Evolutionary conservation across 441 rosid species (phyloP), one percentile per base, ranked within the genome.

Genomic region (Erodium trifolium): DNA sequence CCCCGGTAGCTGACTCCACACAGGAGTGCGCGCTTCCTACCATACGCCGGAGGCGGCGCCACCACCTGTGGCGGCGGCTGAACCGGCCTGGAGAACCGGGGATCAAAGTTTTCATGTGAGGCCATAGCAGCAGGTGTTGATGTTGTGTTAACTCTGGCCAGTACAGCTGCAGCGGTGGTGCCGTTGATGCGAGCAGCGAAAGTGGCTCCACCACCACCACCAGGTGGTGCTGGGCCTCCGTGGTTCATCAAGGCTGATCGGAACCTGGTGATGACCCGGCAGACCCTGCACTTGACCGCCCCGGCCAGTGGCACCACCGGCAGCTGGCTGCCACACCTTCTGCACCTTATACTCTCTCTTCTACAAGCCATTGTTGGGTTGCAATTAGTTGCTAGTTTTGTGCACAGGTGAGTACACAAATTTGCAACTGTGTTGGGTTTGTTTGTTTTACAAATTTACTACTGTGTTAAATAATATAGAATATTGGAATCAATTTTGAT

Each of bases 21-120:
- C 14, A 92, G 77, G 77, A 90, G 66, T 4, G 96, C 98, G 65
- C 89, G 77, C 76, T 87, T 92, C 76, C 82, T 81, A 67, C 92
- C 91, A 35, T 78, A 79, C 6, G 70, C 78, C 0, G 88, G 72
- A 53, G 87, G 83, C 65, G 80, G 81, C 63, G 76, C 14, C 45
- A 68, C 27, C 3, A 37, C 1, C 0, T 74, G 76, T 0, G 16
- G 65, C 49, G 72, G 80, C 0, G 72, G 41, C 63, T 53, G 69
- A 65, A 23, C 45, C 35, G 27, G 10, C 62, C 34, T 37, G 31
- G 65, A 37, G 47, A 11, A 37, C 4, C 41, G 6, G 8, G 41
- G 8, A 37, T 7, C 41, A 37, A 3, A 37, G 41, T 37, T 37
- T 4, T 37, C 41, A 37, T 37, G 4, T 37, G 41, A 2, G 53